These are phyloP conservation scores for Nannochloris sp. DNA, from an alignment of 139 green algal genomes.

Conservation along the genomic window DNA sequence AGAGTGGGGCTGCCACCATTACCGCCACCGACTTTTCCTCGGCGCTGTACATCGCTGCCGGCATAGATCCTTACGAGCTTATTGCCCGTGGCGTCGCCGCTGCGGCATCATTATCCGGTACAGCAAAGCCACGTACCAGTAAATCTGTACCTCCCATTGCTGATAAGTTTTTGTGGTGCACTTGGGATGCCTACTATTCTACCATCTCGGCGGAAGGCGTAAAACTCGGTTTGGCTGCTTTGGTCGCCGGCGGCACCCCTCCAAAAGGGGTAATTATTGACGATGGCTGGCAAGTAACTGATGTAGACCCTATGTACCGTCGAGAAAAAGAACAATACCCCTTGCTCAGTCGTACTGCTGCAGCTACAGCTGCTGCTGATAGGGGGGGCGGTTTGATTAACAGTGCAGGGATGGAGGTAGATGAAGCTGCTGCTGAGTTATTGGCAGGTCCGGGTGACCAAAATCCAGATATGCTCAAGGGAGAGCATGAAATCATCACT, in stretches of 20 bases:
- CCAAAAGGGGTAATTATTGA: slow-evolving; percentile 77
- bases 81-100: slow-evolving; percentile 48
- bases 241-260: slow-evolving; percentile 42
- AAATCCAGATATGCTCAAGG: neutral
- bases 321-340: neutral
- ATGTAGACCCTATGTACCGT: slow-evolving; percentile 8
- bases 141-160: slow-evolving; percentile 66
- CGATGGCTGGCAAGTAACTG: slow-evolving; percentile 26
- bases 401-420: slow-evolving; percentile 12
- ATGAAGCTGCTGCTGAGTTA: slow-evolving; percentile 7
- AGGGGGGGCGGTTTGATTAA: slow-evolving; percentile 5
- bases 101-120: slow-evolving; percentile 62
- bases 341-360: neutral
- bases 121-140: slow-evolving; percentile 35
- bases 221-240: slow-evolving; percentile 53
- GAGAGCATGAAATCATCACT: neutral
- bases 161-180: slow-evolving; percentile 84
- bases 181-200: slow-evolving; percentile 96
- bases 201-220: slow-evolving; percentile 51
- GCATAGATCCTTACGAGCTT: slow-evolving; percentile 45
- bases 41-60: slow-evolving; percentile 27
- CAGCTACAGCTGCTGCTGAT: neutral
- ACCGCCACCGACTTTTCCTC: slow-evolving; percentile 6
- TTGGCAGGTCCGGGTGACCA: slow-evolving; percentile 8
- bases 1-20: slow-evolving; percentile 53